Conservation (phyloP, 2,329 filamentous ascomycete genomes). For the Colletotrichum navitas region DNA sequence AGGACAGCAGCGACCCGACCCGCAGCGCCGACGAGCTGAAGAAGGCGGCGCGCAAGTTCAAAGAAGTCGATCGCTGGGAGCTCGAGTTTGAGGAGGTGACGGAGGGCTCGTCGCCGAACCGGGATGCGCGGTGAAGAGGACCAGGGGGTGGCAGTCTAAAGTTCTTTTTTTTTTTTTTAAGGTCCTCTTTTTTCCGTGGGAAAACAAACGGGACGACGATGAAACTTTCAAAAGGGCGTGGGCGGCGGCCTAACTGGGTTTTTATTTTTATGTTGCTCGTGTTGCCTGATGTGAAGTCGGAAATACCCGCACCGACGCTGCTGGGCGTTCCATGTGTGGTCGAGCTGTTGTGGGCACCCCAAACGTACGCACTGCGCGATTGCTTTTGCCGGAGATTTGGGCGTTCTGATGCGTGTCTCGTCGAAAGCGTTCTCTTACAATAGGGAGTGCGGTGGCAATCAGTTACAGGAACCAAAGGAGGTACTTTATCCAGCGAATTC, state of each 20-base stretch:
- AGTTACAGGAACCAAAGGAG: conserved; percentile 1
- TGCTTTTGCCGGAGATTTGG: neutral
- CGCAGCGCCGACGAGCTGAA: conserved; percentile 67
- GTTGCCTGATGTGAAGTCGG: conserved; percentile 7
- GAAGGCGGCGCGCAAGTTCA: conserved; percentile 72
- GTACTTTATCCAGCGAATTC: neutral
- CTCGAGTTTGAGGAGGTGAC: conserved; percentile 75
- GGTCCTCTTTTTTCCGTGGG: neutral
- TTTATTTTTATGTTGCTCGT: neutral
- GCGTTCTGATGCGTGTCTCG: conserved; percentile 3
- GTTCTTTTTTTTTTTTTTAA: conserved; percentile 3
- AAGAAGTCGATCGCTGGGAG: conserved; percentile 77
- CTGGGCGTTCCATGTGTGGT: neutral
- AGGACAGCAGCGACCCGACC: conserved; percentile 44
- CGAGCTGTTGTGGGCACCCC: neutral
- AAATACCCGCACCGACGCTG: neutral
- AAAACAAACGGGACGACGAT: neutral
- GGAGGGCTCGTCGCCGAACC: conserved; percentile 64
- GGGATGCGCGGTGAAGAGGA: conserved; percentile 59
- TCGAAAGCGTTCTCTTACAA: neutral
- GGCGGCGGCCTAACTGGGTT: neutral
- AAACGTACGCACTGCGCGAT: neutral
- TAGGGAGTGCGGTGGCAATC: neutral
- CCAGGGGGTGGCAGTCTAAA: neutral
- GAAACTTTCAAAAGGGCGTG: conserved; percentile 2